Conservation (phyloP, 2,329 filamentous ascomycete genomes). For the Aspergillus carbonarius region DNA sequence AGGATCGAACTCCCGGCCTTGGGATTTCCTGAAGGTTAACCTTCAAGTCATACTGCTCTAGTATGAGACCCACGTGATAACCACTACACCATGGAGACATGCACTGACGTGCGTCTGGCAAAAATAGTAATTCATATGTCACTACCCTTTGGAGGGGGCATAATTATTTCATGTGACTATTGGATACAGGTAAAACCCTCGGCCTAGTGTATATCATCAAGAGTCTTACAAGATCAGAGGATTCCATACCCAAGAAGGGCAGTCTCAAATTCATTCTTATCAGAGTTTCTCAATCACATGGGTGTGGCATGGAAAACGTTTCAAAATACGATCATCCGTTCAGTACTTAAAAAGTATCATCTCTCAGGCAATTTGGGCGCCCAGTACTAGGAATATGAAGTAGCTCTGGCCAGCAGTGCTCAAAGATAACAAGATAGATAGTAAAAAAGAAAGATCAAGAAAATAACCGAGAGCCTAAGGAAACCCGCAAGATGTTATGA, state of each 20-base stretch:
- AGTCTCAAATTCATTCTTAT: background rate
- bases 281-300: background rate
- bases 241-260: no score
- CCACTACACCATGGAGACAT: constrained; percentile 3
- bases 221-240: no score
- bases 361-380: background rate
- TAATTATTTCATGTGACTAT: no score
- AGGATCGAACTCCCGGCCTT: constrained; percentile 1
- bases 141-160: no score
- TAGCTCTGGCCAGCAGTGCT: constrained; percentile 1
- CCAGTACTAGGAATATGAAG: background rate
- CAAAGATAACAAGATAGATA: constrained; percentile 2
- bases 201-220: no score
- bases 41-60: background rate
- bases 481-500: constrained; percentile 1
- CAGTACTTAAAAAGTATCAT: background rate
- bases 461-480: background rate
- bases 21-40: background rate
- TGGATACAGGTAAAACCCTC: no score
- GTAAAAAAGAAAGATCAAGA: constrained; percentile 4
- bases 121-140: background rate
- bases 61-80: constrained; percentile 1
- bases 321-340: background rate
- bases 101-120: background rate
- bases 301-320: background rate